Evolutionary conservation across 768 basidiomycete species (phyloP), one percentile per base, ranked within the genome.

Genomic region (Termitomyces bulborhizus): DNA sequence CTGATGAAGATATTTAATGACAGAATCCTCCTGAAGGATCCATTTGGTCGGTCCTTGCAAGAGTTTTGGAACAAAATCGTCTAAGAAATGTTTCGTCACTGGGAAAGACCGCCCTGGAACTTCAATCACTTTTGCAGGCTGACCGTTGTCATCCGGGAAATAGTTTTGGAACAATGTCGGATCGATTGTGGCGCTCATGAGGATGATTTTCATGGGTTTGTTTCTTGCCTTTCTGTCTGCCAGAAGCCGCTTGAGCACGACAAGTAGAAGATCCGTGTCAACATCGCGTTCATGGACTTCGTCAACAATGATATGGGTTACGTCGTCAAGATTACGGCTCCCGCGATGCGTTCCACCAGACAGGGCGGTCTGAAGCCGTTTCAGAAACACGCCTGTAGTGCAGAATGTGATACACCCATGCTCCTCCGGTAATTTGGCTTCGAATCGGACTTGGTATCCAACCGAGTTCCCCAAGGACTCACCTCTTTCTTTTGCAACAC

Each of bases 131-230:
- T 79, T 76, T 0, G 92, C 88, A 2, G 81, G 84, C 13, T 72
- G 65, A 21, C 83, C 84, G 0, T 69, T 57, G 16, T 79, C 73
- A 63, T 88, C 82, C 7, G 76, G 72, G 75, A 98, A 98, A 73
- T 98, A 98, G 11, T 79, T 73, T 65, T 90, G 86, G 80, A 97
- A 98, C 26, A 96, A 77, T 0, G 81, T 81, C 8, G 94, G 89
- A 63, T 97, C 91, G 65, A 98, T 92, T 43, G 95, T 98, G 8
- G 95, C 95, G 64, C 91, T 95, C 94, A 98, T 97, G 54, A 98
- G 80, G 42, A 97, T 71, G 59, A 98, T 76, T 69, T 93, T 94
- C 69, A 98, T 71, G 3, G 89, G 85, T 46, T 85, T 81, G 11
- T 81, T 78, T 59, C 80, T 79, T 6, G 80, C 74, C 66, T 81